A percentile compares a stretch with the other conserved stretches of the same genome.
Evolutionary conservation across 345 rosid species (phyloP).

Genomic region (Melaleuca quinquenervia): DNA sequence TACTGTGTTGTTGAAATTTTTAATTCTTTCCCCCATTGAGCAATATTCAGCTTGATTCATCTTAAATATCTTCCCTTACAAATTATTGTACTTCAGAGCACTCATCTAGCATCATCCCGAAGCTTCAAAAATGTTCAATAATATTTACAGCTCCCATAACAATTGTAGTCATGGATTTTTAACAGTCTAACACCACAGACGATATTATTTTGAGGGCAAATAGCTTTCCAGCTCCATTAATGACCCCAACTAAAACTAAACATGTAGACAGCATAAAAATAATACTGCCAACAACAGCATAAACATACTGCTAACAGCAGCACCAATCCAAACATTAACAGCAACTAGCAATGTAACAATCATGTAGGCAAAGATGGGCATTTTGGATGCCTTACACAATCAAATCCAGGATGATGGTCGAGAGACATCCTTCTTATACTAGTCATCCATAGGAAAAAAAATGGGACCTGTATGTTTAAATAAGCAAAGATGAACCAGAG

Average conservation of each 20-base stretch:
- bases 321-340: background rate
- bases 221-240: background rate
- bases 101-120: background rate
- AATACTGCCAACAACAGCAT: background rate
- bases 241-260: background rate
- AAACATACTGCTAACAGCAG: background rate
- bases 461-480: conserved; percentile 47
- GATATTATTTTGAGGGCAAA: background rate
- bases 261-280: background rate
- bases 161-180: background rate
- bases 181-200: background rate
- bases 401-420: conserved; percentile 81
- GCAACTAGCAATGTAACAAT: background rate
- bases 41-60: background rate
- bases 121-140: background rate
- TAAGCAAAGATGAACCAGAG: background rate
- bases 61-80: background rate
- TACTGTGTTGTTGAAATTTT: background rate
- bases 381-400: conserved; percentile 37
- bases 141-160: background rate
- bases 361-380: background rate
- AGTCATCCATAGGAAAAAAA: conserved; percentile 72
- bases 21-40: background rate
- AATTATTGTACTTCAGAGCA: background rate
- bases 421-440: conserved; percentile 75